Evolutionary conservation across 805 yeast species (phyloP).

Genomic region (Pichia sporocuriosa): DNA sequence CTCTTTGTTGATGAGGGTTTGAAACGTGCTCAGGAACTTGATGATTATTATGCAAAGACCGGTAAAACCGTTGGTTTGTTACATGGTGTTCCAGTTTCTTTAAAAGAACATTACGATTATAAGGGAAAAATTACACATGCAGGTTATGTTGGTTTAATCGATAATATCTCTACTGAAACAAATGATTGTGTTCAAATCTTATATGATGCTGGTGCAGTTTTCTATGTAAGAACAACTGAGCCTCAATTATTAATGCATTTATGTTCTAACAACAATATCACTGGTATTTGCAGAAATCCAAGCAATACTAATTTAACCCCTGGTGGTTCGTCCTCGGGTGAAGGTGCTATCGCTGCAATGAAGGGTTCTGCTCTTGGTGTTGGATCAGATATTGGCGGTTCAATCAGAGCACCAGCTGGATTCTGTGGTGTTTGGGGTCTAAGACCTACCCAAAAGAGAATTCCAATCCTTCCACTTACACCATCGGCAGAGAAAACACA

Average conservation of each 20-base stretch:
- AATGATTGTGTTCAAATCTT: constrained; percentile 36
- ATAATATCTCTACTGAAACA: constrained; percentile 35
- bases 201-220: constrained; percentile 47
- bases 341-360: constrained; percentile 39
- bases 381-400: constrained; percentile 40
- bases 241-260: constrained; percentile 53
- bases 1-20: constrained; percentile 43
- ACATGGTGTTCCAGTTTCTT: constrained; percentile 58
- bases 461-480: constrained; percentile 35
- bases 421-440: constrained; percentile 45
- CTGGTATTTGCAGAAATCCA: constrained; percentile 47
- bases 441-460: constrained; percentile 43
- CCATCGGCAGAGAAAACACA: constrained; percentile 37
- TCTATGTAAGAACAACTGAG: constrained; percentile 49
- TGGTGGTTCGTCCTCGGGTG: constrained; percentile 56
- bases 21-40: constrained; percentile 43
- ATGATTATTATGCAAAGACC: constrained; percentile 38
- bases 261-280: constrained; percentile 48
- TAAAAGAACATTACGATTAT: constrained; percentile 50
- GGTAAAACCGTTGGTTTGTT: constrained; percentile 49
- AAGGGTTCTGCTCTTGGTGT: constrained; percentile 40
- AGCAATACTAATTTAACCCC: constrained; percentile 37
- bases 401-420: constrained; percentile 49
- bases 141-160: constrained; percentile 38
- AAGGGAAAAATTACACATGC: constrained; percentile 47